Percentiles rank a stretch among this genome's conserved stretches.
These are phyloP conservation scores for Pistacia vera DNA, from an alignment of 345 rosid species.

Conservation along the genomic window DNA sequence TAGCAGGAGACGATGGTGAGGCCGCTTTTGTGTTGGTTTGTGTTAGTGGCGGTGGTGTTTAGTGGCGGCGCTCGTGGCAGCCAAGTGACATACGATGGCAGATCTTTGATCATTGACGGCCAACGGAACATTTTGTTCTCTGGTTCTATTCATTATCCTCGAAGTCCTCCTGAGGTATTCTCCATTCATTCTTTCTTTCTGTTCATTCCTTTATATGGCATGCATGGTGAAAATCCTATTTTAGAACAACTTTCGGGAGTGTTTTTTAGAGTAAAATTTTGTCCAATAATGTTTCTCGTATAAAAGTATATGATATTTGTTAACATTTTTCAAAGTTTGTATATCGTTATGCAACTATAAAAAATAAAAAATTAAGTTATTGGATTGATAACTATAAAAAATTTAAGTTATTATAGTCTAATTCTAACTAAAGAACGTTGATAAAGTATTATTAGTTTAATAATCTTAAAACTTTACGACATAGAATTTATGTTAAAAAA, in stretches of 20 bases:
- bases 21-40: not conserved
- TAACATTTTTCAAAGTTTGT: too few relatives aligned
- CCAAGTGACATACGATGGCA: slow-evolving; percentile 46
- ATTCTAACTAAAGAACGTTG: too few relatives aligned
- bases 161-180: slow-evolving; percentile 63
- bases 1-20: not conserved
- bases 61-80: slow-evolving; percentile 10
- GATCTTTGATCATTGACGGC: slow-evolving; percentile 56
- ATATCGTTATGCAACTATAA: too few relatives aligned
- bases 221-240: not conserved
- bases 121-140: slow-evolving; percentile 54
- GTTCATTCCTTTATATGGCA: not conserved
- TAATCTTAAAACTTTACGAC: too few relatives aligned
- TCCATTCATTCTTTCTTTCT: not conserved
- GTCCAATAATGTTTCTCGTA: too few relatives aligned
- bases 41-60: not conserved
- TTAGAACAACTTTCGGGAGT: not conserved
- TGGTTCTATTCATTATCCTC: slow-evolving; percentile 66
- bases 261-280: too few relatives aligned
- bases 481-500: too few relatives aligned
- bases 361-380: too few relatives aligned
- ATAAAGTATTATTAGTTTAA: too few relatives aligned
- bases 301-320: too few relatives aligned
- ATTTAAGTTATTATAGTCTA: too few relatives aligned
- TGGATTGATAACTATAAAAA: too few relatives aligned